Conservation (phyloP, 2,329 filamentous ascomycete genomes). For the Sporothrix protearum region DNA sequence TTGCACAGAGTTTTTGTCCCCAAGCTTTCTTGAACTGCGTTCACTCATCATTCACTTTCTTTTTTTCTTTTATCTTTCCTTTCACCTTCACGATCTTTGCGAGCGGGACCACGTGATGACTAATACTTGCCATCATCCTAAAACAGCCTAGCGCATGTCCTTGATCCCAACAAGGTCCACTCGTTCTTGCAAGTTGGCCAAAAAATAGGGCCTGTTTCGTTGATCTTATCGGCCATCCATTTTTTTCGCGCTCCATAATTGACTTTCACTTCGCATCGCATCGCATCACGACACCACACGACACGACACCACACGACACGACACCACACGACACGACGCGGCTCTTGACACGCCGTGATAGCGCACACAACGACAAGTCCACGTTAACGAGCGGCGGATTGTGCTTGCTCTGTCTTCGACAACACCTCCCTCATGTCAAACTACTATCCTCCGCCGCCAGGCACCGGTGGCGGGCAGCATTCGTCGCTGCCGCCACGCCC, state of each 20-base stretch:
- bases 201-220: not conserved
- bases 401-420: not conserved
- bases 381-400: not conserved
- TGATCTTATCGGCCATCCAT: slow-evolving; percentile 15
- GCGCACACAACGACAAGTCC: not conserved
- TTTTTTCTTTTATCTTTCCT: no score
- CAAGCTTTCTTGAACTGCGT: no score
- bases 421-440: not conserved
- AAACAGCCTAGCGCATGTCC: not conserved
- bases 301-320: no score
- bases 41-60: not conserved
- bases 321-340: not conserved
- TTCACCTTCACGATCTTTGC: not conserved
- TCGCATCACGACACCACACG: not conserved
- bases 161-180: not conserved
- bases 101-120: not conserved
- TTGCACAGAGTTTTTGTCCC: no score
- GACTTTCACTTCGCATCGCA: not conserved
- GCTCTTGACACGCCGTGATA: not conserved
- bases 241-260: not conserved
- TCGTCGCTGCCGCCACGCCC: slow-evolving; percentile 22
- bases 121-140: not conserved
- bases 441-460: slow-evolving; percentile 27
- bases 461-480: slow-evolving; percentile 10
- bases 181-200: not conserved